phyloP scores from a whole-genome alignment of 2,329 filamentous ascomycete species.

The Dothistroma septosporum region DNA sequence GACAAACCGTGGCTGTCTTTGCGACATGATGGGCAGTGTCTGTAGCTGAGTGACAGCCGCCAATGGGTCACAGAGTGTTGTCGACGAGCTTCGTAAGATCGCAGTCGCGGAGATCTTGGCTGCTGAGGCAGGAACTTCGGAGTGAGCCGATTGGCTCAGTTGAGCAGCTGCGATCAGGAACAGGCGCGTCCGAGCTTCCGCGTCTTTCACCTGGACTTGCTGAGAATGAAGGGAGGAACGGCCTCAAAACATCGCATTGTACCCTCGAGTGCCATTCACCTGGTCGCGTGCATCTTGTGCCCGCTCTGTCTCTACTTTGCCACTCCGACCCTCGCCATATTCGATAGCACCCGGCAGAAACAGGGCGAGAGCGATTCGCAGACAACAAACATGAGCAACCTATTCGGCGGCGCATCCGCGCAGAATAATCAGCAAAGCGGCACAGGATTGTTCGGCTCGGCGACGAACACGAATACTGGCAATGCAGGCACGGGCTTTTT shows the following conservation, averaged over 20 bases:
- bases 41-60: not conserved
- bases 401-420: conserved; percentile 5
- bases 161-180: conserved; percentile 2
- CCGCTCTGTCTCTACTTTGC: not conserved
- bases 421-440: conserved; percentile 2
- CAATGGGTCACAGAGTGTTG: not conserved
- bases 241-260: not conserved
- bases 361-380: not conserved
- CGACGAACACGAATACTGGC: conserved; percentile 3
- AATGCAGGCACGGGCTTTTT: conserved; percentile 7
- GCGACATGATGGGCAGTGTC: conserved; percentile 51
- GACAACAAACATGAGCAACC: conserved; percentile 2
- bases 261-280: not conserved
- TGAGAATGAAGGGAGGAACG: not conserved
- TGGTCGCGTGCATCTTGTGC: not conserved
- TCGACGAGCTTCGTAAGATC: conserved; percentile 1
- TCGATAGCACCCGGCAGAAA: not conserved
- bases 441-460: conserved; percentile 13
- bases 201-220: conserved; percentile 8
- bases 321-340: not conserved
- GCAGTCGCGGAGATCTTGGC: not conserved
- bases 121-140: conserved; percentile 14
- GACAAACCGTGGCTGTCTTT: conserved; percentile 57
- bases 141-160: conserved; percentile 18
- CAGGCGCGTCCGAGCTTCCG: conserved; percentile 8